phyloP scores from a whole-genome alignment of 2,329 filamentous ascomycete species.

The Neofusicoccum cordaticola region DNA sequence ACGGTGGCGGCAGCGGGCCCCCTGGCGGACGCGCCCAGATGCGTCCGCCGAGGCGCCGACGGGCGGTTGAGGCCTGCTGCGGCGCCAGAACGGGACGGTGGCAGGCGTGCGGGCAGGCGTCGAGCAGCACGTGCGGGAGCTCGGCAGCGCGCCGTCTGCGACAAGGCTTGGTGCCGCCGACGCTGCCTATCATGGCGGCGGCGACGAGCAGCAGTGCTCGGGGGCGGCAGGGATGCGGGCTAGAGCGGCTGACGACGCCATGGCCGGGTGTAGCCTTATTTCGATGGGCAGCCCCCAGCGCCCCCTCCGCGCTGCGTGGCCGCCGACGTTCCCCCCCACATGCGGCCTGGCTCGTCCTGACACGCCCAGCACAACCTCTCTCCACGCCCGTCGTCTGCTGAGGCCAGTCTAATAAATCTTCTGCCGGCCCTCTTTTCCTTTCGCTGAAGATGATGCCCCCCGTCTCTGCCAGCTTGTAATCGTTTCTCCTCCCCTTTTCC shows the following conservation, averaged over 20 bases:
- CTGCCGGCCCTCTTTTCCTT: not conserved
- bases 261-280: not conserved
- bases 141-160: not conserved
- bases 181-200: not conserved
- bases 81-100: too few species aligned
- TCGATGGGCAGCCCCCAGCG: not conserved
- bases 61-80: too few species aligned
- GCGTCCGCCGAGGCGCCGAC: not conserved
- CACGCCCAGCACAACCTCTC: not conserved
- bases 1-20: not conserved
- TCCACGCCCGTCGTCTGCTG: not conserved
- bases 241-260: conserved; percentile 5
- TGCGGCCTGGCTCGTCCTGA: not conserved
- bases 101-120: too few species aligned
- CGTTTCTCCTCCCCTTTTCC: not conserved
- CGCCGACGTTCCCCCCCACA: not conserved
- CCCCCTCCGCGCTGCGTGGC: conserved; percentile 2
- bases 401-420: not conserved
- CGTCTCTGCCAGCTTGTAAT: not conserved
- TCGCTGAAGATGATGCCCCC: not conserved
- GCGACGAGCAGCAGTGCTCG: not conserved
- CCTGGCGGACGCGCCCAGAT: not conserved
- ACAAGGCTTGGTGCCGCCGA: not conserved
- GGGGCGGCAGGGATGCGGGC: not conserved
- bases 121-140: not conserved